Percentiles rank a stretch among this genome's conserved stretches.
phyloP scores from a whole-genome alignment of 2,329 filamentous ascomycete species.

The Sclerotinia nivalis region DNA sequence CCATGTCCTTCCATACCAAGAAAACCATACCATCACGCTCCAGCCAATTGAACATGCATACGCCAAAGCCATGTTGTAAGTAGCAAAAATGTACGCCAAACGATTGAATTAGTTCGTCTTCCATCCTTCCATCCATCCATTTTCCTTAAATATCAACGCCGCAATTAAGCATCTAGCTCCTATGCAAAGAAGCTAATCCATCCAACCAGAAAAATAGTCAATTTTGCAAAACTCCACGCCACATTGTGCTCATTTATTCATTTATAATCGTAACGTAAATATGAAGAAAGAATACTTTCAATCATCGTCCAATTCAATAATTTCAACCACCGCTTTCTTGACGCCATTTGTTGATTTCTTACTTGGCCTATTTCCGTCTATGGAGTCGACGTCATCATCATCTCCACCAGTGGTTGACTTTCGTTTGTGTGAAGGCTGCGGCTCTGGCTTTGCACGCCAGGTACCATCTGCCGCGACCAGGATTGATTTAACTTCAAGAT shows the following conservation, averaged over 20 bases:
- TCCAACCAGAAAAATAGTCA: neutral
- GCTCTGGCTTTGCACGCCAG: constrained; percentile 58
- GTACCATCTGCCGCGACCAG: constrained; percentile 62
- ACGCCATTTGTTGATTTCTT: constrained; percentile 14
- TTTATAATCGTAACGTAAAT: constrained; percentile 4
- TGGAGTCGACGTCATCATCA: constrained; percentile 20
- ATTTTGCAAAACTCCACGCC: constrained; percentile 13
- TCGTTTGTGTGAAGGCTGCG: constrained; percentile 25
- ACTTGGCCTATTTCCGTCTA: constrained; percentile 23
- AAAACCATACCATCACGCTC: neutral
- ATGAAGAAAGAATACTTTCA: constrained; percentile 18
- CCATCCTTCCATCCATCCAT: neutral
- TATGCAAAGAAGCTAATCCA: constrained; percentile 19
- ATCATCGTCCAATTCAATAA: constrained; percentile 38
- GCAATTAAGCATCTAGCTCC: neutral
- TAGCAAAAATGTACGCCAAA: constrained; percentile 10
- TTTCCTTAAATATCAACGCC: constrained; percentile 2
- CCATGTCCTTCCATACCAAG: neutral
- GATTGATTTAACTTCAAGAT: constrained; percentile 59
- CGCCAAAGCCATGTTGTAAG: constrained; percentile 17
- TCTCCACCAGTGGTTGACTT: constrained; percentile 14
- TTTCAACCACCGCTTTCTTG: constrained; percentile 28
- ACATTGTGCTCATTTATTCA: neutral
- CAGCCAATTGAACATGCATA: neutral
- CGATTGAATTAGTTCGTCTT: neutral